Percentiles rank a stretch among this genome's conserved stretches.
Evolutionary conservation across 2,329 filamentous ascomycete genomes (phyloP).

Genomic region (Epichloe bromicola): DNA sequence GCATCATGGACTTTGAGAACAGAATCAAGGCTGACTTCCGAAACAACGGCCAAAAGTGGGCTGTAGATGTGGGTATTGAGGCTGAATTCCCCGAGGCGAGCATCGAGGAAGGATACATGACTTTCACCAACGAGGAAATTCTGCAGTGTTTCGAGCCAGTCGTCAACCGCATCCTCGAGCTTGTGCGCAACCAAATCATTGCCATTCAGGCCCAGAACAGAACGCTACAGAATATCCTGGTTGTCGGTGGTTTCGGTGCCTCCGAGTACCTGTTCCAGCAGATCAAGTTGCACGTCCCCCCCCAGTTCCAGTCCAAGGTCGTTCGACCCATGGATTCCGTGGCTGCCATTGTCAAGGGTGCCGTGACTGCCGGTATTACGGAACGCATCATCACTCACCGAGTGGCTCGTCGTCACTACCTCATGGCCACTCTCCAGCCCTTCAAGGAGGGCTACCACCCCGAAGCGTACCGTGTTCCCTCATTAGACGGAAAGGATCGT

Average conservation of each 20-base stretch:
- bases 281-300: conserved; percentile 95
- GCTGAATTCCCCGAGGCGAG: conserved; percentile 94
- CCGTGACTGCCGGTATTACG: conserved; percentile 93
- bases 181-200: conserved; percentile 96
- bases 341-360: conserved; percentile 95
- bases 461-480: conserved; percentile 93
- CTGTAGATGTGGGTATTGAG: conserved; percentile 96
- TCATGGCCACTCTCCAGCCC: conserved; percentile 96
- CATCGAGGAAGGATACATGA: conserved; percentile 99
- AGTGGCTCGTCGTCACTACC: conserved; percentile 92
- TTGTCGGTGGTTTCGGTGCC: conserved; percentile 95
- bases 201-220: conserved; percentile 97
- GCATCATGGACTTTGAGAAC: conserved; percentile 99
- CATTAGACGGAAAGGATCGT: conserved; percentile 88
- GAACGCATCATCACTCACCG: conserved; percentile 94
- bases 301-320: conserved; percentile 96
- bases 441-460: conserved; percentile 99
- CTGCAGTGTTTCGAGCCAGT: conserved; percentile 98
- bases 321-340: conserved; percentile 98
- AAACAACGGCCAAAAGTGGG: conserved; percentile 98
- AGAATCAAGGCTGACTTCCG: conserved; percentile 98
- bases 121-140: conserved; percentile 98
- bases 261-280: conserved; percentile 99
- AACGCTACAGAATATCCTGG: conserved; percentile 85
- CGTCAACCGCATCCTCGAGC: conserved; percentile 88